Evolutionary conservation across 106 monocot species (phyloP).

Genomic region (Acorus gramineus): DNA sequence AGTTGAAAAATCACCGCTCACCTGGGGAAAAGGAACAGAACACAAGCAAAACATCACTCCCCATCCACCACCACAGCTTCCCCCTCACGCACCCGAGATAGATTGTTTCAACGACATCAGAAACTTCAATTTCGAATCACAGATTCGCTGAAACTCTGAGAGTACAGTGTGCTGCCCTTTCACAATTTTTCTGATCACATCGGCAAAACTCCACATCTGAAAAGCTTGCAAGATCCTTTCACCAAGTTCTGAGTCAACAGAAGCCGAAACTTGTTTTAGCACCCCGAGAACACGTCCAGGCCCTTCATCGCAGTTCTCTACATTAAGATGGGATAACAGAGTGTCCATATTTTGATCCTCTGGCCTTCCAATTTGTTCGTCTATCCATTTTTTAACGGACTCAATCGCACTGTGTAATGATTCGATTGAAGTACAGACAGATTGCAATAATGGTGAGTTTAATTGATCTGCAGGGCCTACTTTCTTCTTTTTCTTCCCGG

Average conservation of each 20-base stretch:
- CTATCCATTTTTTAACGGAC: slow-evolving; percentile 34
- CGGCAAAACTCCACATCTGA: slow-evolving; percentile 48
- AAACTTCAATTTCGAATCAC: slow-evolving; percentile 51
- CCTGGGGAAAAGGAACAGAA: not conserved
- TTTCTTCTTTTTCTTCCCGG: slow-evolving; percentile 83
- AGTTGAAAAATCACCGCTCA: no score
- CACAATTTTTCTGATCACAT: slow-evolving; percentile 40
- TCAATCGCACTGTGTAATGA: slow-evolving; percentile 29
- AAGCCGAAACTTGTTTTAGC: slow-evolving; percentile 33
- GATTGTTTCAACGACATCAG: slow-evolving; percentile 41
- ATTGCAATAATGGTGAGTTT: slow-evolving; percentile 16
- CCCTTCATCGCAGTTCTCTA: slow-evolving; percentile 9
- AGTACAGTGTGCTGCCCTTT: slow-evolving; percentile 28
- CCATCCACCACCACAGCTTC: not conserved
- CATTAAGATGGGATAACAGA: slow-evolving; percentile 28
- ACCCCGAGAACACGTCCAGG: slow-evolving; percentile 26
- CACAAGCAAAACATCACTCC: not conserved
- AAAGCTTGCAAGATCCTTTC: slow-evolving; percentile 45
- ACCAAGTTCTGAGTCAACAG: slow-evolving; percentile 31
- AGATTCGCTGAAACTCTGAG: slow-evolving; percentile 36
- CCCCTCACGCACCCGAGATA: slow-evolving; percentile 4
- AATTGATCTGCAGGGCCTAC: slow-evolving; percentile 10
- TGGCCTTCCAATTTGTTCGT: slow-evolving; percentile 25
- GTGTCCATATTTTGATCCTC: slow-evolving; percentile 56
- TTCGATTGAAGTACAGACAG: slow-evolving; percentile 29